A percentile compares a stretch with the other conserved stretches of the same genome.
Evolutionary conservation across 192 early-diverging fungal species (phyloP).

Genomic region (Coemansia sp.): DNA sequence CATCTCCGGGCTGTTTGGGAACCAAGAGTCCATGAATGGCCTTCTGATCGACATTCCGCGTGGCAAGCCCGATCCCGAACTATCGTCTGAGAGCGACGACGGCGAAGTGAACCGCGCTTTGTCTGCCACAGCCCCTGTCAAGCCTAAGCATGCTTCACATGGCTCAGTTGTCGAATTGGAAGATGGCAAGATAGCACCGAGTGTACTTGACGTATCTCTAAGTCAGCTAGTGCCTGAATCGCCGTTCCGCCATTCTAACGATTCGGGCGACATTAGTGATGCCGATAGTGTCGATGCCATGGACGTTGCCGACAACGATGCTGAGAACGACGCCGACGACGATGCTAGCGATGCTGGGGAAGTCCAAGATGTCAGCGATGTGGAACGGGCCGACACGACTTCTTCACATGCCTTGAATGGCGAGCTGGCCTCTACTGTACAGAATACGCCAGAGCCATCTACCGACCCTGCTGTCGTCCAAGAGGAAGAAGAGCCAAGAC

Average conservation of each 20-base stretch:
- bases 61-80: not conserved
- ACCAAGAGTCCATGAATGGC: not conserved
- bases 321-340: not conserved
- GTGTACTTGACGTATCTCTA: not conserved
- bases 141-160: not conserved
- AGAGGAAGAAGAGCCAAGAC: not conserved
- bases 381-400: not conserved
- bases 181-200: not conserved
- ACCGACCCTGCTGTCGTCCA: not conserved
- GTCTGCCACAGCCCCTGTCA: not conserved
- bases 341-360: not conserved
- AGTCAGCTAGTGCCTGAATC: not conserved
- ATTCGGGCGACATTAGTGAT: not conserved
- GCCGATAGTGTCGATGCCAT: not conserved
- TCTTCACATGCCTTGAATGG: not conserved
- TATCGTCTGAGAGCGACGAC: not conserved
- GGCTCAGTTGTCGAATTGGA: not conserved
- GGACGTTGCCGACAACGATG: not conserved
- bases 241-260: not conserved
- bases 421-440: not conserved
- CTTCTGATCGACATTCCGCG: not conserved
- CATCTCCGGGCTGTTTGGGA: slow-evolving; percentile 9
- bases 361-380: not conserved
- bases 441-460: not conserved
- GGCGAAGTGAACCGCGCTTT: not conserved